Percentiles rank a stretch among this genome's conserved stretches.
phyloP scores from a whole-genome alignment of 345 rosid genomes.

The Durio zibethinus region DNA sequence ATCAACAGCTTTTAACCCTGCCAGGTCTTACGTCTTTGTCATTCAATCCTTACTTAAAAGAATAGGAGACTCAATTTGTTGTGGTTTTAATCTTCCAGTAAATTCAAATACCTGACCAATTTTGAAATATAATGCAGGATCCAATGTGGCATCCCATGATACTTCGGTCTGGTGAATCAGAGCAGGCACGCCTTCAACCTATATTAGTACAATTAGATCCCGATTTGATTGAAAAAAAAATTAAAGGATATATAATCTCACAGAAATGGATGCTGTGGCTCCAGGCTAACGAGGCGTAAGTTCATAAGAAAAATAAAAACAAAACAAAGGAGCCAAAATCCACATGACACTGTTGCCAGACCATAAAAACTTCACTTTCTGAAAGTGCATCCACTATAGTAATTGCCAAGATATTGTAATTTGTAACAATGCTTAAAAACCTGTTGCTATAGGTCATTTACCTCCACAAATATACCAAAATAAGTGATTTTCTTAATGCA shows the following conservation, averaged over 20 bases:
- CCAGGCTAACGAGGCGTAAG: background rate
- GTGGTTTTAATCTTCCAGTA: constrained; percentile 4
- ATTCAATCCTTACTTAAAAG: background rate
- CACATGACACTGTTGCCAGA: background rate
- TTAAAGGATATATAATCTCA: background rate
- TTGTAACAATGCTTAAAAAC: background rate
- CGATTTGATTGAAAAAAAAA: background rate
- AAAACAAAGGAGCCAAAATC: constrained; percentile 4
- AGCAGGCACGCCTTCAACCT: constrained; percentile 91
- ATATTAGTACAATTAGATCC: constrained; percentile 21
- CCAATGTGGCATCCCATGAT: constrained; percentile 96
- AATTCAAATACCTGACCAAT: constrained; percentile 70
- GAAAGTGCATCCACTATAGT: background rate
- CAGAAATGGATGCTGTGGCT: background rate
- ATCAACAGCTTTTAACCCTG: background rate
- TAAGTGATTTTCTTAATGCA: constrained; percentile 83
- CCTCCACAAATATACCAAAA: constrained; percentile 94
- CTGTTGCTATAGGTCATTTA: constrained; percentile 22
- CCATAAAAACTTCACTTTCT: background rate
- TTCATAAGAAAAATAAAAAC: background rate
- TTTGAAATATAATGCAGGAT: constrained; percentile 74
- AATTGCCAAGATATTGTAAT: background rate
- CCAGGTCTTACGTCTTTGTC: constrained; percentile 7
- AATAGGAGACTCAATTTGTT: background rate
- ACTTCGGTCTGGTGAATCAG: constrained; percentile 89